Percentiles rank a stretch among this genome's conserved stretches.
Conservation (phyloP, 2,329 filamentous ascomycete genomes). For the Sordariomycetes sp. region DNA sequence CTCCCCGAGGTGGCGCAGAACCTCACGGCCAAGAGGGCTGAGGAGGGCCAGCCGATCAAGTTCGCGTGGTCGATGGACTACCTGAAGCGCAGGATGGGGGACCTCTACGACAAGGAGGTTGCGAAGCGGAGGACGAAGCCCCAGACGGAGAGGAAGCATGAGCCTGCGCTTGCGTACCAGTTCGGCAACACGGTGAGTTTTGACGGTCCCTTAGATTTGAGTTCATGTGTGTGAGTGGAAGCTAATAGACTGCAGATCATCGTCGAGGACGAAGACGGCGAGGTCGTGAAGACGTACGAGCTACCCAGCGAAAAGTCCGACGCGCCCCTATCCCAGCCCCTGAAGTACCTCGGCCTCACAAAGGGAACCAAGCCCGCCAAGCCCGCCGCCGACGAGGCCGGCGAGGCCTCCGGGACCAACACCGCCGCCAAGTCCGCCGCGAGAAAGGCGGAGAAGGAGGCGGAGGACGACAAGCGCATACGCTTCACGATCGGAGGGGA, state of each 20-base stretch:
- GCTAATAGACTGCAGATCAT: constrained; percentile 46
- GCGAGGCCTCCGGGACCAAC: constrained; percentile 4
- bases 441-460: constrained; percentile 27
- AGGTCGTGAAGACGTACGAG: constrained; percentile 76
- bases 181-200: constrained; percentile 63
- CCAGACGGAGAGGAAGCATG: constrained; percentile 41
- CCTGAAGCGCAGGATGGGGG: constrained; percentile 35
- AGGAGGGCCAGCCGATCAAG: constrained; percentile 5
- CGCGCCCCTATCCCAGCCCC: constrained; percentile 26
- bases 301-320: constrained; percentile 43
- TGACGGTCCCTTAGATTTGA: background rate
- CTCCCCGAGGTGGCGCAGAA: constrained; percentile 9
- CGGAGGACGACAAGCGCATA: constrained; percentile 54
- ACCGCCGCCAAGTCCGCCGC: background rate
- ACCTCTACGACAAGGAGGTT: constrained; percentile 46
- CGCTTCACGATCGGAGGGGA: constrained; percentile 64
- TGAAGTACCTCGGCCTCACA: constrained; percentile 43
- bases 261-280: constrained; percentile 75
- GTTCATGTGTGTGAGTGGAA: constrained; percentile 12
- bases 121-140: constrained; percentile 47
- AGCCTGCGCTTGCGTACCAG: constrained; percentile 71
- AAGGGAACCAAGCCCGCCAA: no score
- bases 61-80: constrained; percentile 18
- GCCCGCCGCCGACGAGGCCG: background rate
- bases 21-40: constrained; percentile 11